Conservation (phyloP, 2,329 filamentous ascomycete species). For the Aureobasidium sp. region DNA sequence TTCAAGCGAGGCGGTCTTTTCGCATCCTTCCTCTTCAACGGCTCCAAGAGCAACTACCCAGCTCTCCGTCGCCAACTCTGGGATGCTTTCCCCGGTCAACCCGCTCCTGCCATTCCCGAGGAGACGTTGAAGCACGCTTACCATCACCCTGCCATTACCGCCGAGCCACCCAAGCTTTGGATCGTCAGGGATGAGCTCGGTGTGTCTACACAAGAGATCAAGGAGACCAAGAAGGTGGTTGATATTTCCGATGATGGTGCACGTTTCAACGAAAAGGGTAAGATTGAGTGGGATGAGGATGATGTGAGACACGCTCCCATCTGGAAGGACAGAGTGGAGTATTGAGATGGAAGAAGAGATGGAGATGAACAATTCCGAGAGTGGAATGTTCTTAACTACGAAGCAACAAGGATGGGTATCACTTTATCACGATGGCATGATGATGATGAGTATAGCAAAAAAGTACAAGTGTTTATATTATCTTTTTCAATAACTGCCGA, state of each 20-base stretch:
- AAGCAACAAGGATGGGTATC: background rate
- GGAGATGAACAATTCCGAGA: background rate
- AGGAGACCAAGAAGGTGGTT: slow-evolving; percentile 28
- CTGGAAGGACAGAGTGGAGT: slow-evolving; percentile 23
- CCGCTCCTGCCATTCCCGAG: slow-evolving; percentile 16
- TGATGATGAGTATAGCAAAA: background rate
- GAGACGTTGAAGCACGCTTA: slow-evolving; percentile 33
- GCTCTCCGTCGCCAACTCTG: slow-evolving; percentile 1
- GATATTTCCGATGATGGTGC: slow-evolving; percentile 37
- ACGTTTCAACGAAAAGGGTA: slow-evolving; percentile 36
- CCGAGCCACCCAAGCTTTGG: slow-evolving; percentile 35
- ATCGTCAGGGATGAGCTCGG: slow-evolving; percentile 36
- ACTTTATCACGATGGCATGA: background rate
- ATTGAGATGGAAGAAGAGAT: background rate
- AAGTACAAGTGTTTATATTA: background rate
- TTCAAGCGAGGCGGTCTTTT: slow-evolving; percentile 7
- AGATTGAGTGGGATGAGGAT: slow-evolving; percentile 34
- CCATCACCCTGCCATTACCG: slow-evolving; percentile 35
- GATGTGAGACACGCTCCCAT: slow-evolving; percentile 31
- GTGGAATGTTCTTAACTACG: background rate
- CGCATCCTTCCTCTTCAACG: slow-evolving; percentile 4
- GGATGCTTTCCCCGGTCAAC: slow-evolving; percentile 16
- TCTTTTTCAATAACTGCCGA: background rate
- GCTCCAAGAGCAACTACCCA: slow-evolving; percentile 2
- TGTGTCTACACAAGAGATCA: slow-evolving; percentile 32